Evolutionary conservation across 2,329 filamentous ascomycete species (phyloP).

Genomic region (Chalaropsis ovoidea): DNA sequence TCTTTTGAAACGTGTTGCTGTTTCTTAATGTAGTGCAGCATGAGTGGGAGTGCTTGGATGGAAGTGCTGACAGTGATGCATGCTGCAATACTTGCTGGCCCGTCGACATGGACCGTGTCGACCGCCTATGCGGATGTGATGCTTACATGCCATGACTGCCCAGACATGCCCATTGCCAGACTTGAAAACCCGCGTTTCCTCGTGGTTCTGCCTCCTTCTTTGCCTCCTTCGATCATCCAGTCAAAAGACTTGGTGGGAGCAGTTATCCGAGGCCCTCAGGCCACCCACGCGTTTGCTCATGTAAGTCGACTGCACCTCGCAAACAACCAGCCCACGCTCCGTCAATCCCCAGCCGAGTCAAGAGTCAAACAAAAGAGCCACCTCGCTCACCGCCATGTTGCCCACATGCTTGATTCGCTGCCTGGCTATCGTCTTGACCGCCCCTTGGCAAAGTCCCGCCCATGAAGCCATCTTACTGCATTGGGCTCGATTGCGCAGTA

Average conservation of each 20-base stretch:
- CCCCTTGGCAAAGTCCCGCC: neutral
- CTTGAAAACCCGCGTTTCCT: neutral
- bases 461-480: neutral
- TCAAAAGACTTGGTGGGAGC: neutral
- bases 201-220: neutral
- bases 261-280: neutral
- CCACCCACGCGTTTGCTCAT: constrained; percentile 5
- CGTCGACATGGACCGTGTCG: no score
- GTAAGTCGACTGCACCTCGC: constrained; percentile 1
- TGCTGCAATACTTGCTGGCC: neutral
- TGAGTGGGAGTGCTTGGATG: neutral
- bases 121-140: neutral
- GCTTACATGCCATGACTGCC: neutral
- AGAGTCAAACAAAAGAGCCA: constrained; percentile 6
- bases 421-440: neutral
- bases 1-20: constrained; percentile 12
- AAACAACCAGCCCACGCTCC: neutral
- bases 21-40: constrained; percentile 5
- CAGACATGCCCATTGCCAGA: neutral
- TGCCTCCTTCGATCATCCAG: neutral
- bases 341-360: neutral
- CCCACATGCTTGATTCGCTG: neutral
- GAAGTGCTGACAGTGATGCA: neutral
- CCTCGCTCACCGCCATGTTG: neutral
- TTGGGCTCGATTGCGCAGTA: constrained; percentile 7